phyloP scores from a whole-genome alignment of 2,329 filamentous ascomycete species.

The Exophiala sideris region DNA sequence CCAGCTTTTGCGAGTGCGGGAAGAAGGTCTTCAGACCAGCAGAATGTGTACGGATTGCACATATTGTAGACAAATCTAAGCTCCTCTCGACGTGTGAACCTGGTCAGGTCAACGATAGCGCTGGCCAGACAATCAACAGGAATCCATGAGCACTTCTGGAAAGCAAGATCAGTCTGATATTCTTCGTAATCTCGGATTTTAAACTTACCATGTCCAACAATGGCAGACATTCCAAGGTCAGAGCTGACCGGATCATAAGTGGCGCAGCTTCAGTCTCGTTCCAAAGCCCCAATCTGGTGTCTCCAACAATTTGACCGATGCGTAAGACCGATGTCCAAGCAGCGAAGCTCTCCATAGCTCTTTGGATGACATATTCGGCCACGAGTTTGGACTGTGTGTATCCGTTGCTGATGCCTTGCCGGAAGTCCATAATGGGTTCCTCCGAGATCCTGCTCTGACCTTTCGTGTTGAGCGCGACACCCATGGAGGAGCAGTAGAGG shows the following conservation, averaged over 20 bases:
- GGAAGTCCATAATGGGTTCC: slow-evolving; percentile 10
- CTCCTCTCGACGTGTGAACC: slow-evolving; percentile 19
- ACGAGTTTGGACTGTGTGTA: slow-evolving; percentile 59
- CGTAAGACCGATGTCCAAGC: slow-evolving; percentile 35
- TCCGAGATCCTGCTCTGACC: slow-evolving; percentile 9
- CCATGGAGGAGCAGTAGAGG: slow-evolving; percentile 51
- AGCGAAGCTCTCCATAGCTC: slow-evolving; percentile 31
- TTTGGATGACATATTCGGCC: slow-evolving; percentile 50
- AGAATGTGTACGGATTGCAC: slow-evolving; percentile 43
- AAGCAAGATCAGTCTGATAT: neutral
- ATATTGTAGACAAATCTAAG: slow-evolving; percentile 47
- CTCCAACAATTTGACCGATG: slow-evolving; percentile 52
- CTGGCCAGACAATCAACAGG: slow-evolving; percentile 42
- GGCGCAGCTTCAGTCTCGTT: slow-evolving; percentile 52
- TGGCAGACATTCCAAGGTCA: slow-evolving; percentile 42
- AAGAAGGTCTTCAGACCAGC: slow-evolving; percentile 48
- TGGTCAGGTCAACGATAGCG: slow-evolving; percentile 31
- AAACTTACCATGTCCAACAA: slow-evolving; percentile 39
- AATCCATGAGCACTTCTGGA: slow-evolving; percentile 34
- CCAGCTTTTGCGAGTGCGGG: slow-evolving; percentile 39
- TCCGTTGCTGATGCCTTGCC: slow-evolving; percentile 44
- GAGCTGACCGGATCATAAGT: slow-evolving; percentile 41
- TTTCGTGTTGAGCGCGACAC: slow-evolving; percentile 36
- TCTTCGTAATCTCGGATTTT: slow-evolving; percentile 5
- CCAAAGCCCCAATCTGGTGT: slow-evolving; percentile 48